These are phyloP conservation scores for Margaritispora aquatica DNA, from an alignment of 495 filamentous ascomycete species.

Conservation along the genomic window DNA sequence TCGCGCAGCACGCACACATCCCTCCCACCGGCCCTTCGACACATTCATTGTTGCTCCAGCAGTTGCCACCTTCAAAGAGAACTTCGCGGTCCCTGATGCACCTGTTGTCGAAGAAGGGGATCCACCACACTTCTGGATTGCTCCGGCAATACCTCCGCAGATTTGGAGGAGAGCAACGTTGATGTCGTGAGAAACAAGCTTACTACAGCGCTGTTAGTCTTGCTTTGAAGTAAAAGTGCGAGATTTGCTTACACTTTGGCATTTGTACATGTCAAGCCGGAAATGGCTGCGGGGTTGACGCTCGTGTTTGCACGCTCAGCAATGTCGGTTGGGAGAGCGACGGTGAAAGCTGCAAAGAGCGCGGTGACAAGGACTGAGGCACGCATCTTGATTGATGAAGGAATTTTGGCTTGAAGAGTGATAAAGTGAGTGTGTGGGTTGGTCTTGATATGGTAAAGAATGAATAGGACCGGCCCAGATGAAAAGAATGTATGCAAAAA, in stretches of 20 bases:
- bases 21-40: slow-evolving; percentile 47
- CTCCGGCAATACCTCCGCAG: slow-evolving; percentile 44
- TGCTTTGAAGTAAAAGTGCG: neutral
- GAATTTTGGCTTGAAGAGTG: neutral
- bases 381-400: neutral
- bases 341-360: slow-evolving; percentile 1
- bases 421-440: neutral
- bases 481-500: neutral
- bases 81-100: slow-evolving; percentile 39
- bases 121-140: slow-evolving; percentile 37
- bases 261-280: slow-evolving; percentile 12
- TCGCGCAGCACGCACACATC: slow-evolving; percentile 62
- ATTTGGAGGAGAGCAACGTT: slow-evolving; percentile 47
- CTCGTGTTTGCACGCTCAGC: neutral
- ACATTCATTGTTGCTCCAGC: slow-evolving; percentile 40
- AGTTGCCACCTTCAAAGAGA: slow-evolving; percentile 31
- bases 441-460: neutral
- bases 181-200: slow-evolving; percentile 45
- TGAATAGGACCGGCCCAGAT: neutral
- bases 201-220: slow-evolving; percentile 25
- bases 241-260: slow-evolving; percentile 1
- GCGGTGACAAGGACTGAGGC: neutral
- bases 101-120: slow-evolving; percentile 33
- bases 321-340: neutral
- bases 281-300: slow-evolving; percentile 14